Percentiles rank a stretch among this genome's conserved stretches.
Conservation (phyloP, 2,329 filamentous ascomycete genomes). For the Fusarium avenaceum region DNA sequence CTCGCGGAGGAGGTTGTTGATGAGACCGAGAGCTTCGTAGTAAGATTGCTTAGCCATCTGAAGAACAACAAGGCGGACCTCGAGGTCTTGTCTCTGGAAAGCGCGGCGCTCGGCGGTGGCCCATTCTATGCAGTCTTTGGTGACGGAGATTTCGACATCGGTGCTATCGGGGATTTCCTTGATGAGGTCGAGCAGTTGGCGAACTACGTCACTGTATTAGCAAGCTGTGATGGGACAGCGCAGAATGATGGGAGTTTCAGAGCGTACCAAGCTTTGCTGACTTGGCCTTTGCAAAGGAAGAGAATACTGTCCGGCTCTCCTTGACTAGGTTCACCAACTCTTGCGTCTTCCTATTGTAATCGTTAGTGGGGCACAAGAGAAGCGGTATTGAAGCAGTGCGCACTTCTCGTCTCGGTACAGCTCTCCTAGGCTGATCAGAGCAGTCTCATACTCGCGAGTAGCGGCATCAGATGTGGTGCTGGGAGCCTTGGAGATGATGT, state of each 20-base stretch:
- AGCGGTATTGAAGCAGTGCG: constrained; percentile 52
- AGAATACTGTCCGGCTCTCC: constrained; percentile 90
- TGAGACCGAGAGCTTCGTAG: constrained; percentile 95
- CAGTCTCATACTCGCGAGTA: constrained; percentile 90
- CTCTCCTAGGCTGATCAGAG: constrained; percentile 89
- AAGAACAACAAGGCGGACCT: constrained; percentile 91
- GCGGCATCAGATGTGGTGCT: constrained; percentile 86
- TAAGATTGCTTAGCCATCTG: constrained; percentile 98
- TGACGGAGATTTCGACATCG: constrained; percentile 94
- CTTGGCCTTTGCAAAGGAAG: constrained; percentile 98
- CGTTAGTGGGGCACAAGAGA: constrained; percentile 29
- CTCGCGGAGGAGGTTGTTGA: constrained; percentile 95
- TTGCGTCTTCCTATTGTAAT: constrained; percentile 74
- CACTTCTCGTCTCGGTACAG: constrained; percentile 91
- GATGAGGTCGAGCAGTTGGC: constrained; percentile 96
- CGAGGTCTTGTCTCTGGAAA: constrained; percentile 97
- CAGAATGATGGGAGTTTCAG: background rate
- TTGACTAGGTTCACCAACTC: constrained; percentile 92
- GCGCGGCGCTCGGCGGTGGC: constrained; percentile 92
- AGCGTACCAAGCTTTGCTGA: constrained; percentile 92
- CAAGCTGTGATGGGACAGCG: constrained; percentile 10
- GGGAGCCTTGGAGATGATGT: constrained; percentile 87
- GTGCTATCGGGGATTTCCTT: constrained; percentile 92
- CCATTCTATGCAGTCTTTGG: constrained; percentile 99
- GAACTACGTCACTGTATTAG: constrained; percentile 70